Conservation (phyloP, 345 rosid species). For the Citrus hindsii region DNA sequence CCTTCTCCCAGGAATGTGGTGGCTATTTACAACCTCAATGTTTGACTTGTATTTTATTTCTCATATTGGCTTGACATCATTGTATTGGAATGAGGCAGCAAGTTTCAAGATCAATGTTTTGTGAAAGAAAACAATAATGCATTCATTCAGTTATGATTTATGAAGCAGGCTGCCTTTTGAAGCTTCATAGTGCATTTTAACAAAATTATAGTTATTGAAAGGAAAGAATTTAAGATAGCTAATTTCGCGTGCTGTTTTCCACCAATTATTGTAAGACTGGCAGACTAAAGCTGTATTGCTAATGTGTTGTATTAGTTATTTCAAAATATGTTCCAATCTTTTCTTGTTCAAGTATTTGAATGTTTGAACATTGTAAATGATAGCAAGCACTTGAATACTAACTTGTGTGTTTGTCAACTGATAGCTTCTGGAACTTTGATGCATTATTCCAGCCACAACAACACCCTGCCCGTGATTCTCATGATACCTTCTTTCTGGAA, state of each 20-base stretch:
- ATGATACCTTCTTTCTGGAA: constrained; percentile 85
- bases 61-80: not conserved
- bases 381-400: not conserved
- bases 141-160: not conserved
- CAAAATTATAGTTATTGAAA: not conserved
- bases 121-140: not conserved
- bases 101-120: not conserved
- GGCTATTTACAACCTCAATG: not conserved
- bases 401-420: constrained; percentile 14
- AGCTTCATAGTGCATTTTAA: not conserved
- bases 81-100: not conserved
- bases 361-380: not conserved
- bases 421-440: constrained; percentile 99
- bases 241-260: not conserved
- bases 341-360: not conserved
- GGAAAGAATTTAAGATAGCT: not conserved
- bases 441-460: constrained; percentile 96
- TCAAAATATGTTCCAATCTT: not conserved
- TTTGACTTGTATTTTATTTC: not conserved
- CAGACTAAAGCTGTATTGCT: not conserved
- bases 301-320: not conserved
- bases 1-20: not conserved
- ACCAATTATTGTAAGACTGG: not conserved
- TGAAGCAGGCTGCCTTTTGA: not conserved
- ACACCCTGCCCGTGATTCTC: constrained; percentile 99